Percentiles rank a stretch among this genome's conserved stretches.
Conservation (phyloP, 257 asterid genomes). For the Apocynum venetum region DNA sequence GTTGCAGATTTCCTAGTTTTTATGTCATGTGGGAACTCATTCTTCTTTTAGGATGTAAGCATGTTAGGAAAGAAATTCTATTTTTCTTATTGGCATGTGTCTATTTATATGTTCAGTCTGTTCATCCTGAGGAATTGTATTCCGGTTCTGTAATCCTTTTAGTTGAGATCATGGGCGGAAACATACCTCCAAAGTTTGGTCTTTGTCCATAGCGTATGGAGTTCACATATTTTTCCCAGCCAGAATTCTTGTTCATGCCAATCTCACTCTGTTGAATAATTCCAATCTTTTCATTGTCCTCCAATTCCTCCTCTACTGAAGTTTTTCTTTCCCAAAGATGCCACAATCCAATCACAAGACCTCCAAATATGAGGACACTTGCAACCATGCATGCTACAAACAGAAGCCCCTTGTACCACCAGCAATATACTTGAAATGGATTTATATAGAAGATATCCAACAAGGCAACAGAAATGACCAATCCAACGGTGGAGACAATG, state of each 20-base stretch:
- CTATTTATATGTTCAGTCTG: neutral
- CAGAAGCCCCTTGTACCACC: constrained; percentile 79
- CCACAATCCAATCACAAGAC: constrained; percentile 60
- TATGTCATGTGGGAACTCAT: too few species aligned
- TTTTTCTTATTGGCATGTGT: neutral
- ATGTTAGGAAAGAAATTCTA: neutral
- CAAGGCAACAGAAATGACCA: constrained; percentile 42
- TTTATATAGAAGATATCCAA: constrained; percentile 48
- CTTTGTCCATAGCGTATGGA: constrained; percentile 55
- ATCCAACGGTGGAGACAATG: constrained; percentile 50
- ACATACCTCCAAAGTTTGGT: constrained; percentile 68
- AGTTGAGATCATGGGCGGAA: neutral
- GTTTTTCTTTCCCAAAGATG: constrained; percentile 58
- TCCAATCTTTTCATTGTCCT: constrained; percentile 12
- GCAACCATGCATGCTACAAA: constrained; percentile 52
- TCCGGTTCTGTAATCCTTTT: neutral
- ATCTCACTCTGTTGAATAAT: constrained; percentile 9
- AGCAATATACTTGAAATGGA: constrained; percentile 37
- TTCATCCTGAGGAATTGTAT: neutral
- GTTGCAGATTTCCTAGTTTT: too few species aligned
- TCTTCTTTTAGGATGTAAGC: too few species aligned
- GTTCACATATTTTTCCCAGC: constrained; percentile 28
- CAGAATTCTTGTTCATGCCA: constrained; percentile 19
- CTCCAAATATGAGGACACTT: constrained; percentile 62
- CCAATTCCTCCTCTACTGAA: constrained; percentile 20